Evolutionary conservation across 306 rosid genomes (phyloP).

Genomic region (Abrus precatorius): DNA sequence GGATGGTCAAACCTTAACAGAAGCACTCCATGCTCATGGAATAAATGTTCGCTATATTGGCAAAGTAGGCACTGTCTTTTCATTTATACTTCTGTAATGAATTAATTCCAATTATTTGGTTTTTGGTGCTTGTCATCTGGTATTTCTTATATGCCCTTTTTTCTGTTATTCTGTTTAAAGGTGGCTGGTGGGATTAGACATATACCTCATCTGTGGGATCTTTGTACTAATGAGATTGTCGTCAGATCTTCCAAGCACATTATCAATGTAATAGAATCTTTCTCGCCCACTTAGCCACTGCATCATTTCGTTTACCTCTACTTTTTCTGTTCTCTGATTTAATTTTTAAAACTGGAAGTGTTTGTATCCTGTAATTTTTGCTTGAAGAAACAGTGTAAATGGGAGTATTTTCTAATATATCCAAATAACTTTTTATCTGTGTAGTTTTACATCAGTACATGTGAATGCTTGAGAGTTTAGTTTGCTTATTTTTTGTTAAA

Average conservation of each 20-base stretch:
- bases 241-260: conserved; percentile 90
- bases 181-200: conserved; percentile 85
- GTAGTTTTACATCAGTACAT: conserved; percentile 11
- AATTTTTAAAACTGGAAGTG: background rate
- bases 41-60: conserved; percentile 90
- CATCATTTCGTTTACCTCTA: conserved; percentile 4
- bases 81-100: conserved; percentile 21
- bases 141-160: conserved; percentile 42
- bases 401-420: background rate
- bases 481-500: background rate
- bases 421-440: conserved; percentile 14
- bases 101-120: background rate
- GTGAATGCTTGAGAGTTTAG: conserved; percentile 29
- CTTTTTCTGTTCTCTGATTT: background rate
- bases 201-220: conserved; percentile 88
- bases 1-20: conserved; percentile 92
- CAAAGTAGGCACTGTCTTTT: conserved; percentile 63
- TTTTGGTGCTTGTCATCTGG: conserved; percentile 6
- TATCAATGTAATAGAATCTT: conserved; percentile 65
- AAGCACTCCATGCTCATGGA: conserved; percentile 95
- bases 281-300: conserved; percentile 32
- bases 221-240: conserved; percentile 83
- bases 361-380: conserved; percentile 19
- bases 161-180: conserved; percentile 49
- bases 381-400: conserved; percentile 9